Conservation (phyloP, 2,329 filamentous ascomycete species). For the Elsinoe perseae region DNA sequence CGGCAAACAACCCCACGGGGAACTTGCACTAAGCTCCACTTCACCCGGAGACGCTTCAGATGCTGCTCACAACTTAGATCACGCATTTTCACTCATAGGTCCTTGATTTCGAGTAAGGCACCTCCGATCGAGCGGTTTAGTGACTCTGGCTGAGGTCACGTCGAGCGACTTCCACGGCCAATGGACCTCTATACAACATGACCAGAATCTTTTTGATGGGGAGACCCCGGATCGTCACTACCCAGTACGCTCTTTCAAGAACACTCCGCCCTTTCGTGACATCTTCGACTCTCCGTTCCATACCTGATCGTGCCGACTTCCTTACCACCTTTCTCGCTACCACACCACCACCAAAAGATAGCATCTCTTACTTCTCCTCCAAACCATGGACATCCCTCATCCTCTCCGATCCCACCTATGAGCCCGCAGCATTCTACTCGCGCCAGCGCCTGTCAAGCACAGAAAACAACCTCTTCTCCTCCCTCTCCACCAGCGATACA, state of each 20-base stretch:
- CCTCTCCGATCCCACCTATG: conserved; percentile 2
- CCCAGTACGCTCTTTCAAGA: neutral
- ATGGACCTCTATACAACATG: too few relatives aligned
- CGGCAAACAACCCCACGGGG: too few relatives aligned
- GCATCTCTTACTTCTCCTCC: conserved; percentile 7
- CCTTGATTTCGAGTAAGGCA: too few relatives aligned
- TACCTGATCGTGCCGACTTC: neutral
- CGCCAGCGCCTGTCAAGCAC: conserved; percentile 2
- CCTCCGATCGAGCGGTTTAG: too few relatives aligned
- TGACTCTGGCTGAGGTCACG: too few relatives aligned
- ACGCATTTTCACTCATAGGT: too few relatives aligned
- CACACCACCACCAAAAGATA: neutral
- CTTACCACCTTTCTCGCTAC: neutral
- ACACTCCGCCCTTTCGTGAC: neutral
- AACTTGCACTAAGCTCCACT: too few relatives aligned
- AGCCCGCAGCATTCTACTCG: conserved; percentile 6
- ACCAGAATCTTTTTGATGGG: too few relatives aligned
- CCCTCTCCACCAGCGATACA: neutral
- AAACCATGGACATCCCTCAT: conserved; percentile 7
- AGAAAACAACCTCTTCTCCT: conserved; percentile 10
- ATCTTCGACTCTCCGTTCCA: neutral
- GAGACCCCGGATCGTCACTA: too few relatives aligned
- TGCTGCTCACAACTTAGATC: too few relatives aligned
- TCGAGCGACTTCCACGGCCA: too few relatives aligned
- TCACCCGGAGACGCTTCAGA: too few relatives aligned